Base-by-base conservation (phyloP, 108 stramenopile species). In the Hondaea fermentalgiana region DNA sequence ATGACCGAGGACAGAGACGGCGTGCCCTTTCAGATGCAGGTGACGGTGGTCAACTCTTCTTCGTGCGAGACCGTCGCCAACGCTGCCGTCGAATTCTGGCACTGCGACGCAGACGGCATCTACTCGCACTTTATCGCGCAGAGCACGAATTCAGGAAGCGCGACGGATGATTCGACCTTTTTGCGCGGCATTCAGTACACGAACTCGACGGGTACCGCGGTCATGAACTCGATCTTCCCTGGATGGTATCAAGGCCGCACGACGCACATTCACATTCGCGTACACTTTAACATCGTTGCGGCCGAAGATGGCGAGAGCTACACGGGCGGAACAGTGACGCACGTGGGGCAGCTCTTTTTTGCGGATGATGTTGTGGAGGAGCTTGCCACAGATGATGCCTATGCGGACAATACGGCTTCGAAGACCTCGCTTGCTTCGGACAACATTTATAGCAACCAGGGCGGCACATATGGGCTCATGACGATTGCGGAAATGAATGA, bases 31-130 rank as follows among this genome's bases (percentile, higher is more conserved):
- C 49, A 83, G 49, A 12, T 83, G 49, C 45, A 47, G 49, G 19
- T 83, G 17, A 47, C 45, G 0, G 76, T 83, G 12, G 51, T 83
- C 10, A 83, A 83, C 51, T 47, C 76, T 6, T 45, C 17, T 45
- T 25, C 76, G 25, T 83, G 76, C 76, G 76, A 83, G 76, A 17
- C 12, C 17, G 49, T 83, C 76, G 17, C 19, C 17, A 28, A 53
- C 76, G 51, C 51, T 1, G 76, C 49, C 76, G 51, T 83, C 76
- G 76, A 83, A 45, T 53, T 83, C 76, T 83, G 76, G 76, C 76
- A 83, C 76, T 83, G 76, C 28, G 76, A 83, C 4, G 76, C 76
- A 17, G 25, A 53, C 49, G 76, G 76, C 76, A 47, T 47, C 23
- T 83, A 83, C 5, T 83, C 76, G 12, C 76, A 83, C 76, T 83